Conservation (phyloP, 78 protist species). For the Bigelowiella natans region DNA sequence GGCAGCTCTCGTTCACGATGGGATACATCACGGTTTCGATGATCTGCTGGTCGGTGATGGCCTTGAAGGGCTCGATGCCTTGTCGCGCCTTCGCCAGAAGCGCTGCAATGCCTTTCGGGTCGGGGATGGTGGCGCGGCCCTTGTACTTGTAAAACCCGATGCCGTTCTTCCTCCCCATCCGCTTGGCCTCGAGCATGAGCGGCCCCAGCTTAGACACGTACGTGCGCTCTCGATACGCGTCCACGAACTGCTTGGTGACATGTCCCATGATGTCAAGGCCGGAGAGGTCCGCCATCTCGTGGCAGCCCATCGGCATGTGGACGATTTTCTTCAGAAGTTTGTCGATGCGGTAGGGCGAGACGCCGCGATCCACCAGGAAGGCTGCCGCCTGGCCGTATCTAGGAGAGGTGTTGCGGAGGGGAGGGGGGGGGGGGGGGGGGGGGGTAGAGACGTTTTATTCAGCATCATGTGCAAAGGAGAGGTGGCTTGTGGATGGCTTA, state of each 20-base stretch:
- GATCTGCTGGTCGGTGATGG: slow-evolving; percentile 19
- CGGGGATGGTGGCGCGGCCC: not conserved
- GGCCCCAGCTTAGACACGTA: not conserved
- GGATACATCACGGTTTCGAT: slow-evolving; percentile 27
- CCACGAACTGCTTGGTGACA: not conserved
- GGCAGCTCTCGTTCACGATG: slow-evolving; percentile 36
- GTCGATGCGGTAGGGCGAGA: slow-evolving; percentile 22
- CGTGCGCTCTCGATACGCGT: slow-evolving; percentile 25
- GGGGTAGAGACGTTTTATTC: too few relatives aligned
- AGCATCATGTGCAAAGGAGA: too few relatives aligned
- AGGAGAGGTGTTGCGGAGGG: too few relatives aligned
- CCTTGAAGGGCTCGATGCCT: not conserved
- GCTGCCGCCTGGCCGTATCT: slow-evolving; percentile 28
- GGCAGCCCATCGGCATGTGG: slow-evolving; percentile 39
- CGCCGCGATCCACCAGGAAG: slow-evolving; percentile 40
- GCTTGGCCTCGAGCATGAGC: not conserved
- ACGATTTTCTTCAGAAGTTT: slow-evolving; percentile 21
- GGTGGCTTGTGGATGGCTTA: too few relatives aligned
- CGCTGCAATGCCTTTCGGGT: not conserved
- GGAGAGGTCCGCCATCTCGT: slow-evolving; percentile 31
- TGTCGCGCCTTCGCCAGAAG: not conserved
- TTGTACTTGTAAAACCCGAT: slow-evolving; percentile 21
- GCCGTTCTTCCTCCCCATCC: slow-evolving; percentile 40
- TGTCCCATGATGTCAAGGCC: slow-evolving; percentile 28
- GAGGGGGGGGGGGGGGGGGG: too few relatives aligned